These are phyloP conservation scores for Oryza glaberrima DNA, from an alignment of 176 grass and related monocot genomes.

Conservation along the genomic window DNA sequence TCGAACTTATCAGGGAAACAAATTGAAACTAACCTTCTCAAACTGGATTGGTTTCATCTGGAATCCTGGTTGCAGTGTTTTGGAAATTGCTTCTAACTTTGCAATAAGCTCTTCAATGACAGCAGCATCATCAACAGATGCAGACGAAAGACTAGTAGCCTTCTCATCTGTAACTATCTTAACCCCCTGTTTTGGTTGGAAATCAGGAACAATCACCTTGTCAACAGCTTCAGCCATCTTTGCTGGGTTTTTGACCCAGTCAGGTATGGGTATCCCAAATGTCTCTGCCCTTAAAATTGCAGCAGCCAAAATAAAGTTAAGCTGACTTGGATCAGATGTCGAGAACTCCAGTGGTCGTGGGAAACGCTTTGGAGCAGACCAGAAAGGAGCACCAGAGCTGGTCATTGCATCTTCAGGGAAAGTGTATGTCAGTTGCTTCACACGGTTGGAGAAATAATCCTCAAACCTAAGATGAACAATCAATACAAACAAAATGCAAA, in stretches of 20 bases:
- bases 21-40: slow-evolving; percentile 67
- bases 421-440: slow-evolving; percentile 87
- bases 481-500: slow-evolving; percentile 18
- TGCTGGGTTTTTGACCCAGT: slow-evolving; percentile 70
- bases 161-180: slow-evolving; percentile 90
- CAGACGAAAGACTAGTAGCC: slow-evolving; percentile 66
- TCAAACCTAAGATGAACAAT: slow-evolving; percentile 67
- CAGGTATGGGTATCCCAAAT: slow-evolving; percentile 73
- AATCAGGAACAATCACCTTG: slow-evolving; percentile 72
- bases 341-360: slow-evolving; percentile 75
- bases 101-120: slow-evolving; percentile 79
- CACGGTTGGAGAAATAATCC: slow-evolving; percentile 84
- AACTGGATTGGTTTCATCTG: slow-evolving; percentile 91
- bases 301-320: slow-evolving; percentile 71
- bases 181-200: slow-evolving; percentile 75
- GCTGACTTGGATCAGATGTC: slow-evolving; percentile 60
- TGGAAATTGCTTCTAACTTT: slow-evolving; percentile 68
- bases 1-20: slow-evolving; percentile 2
- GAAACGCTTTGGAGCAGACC: slow-evolving; percentile 94
- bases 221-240: slow-evolving; percentile 75
- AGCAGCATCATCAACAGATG: slow-evolving; percentile 78
- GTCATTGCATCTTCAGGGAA: slow-evolving; percentile 86
- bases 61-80: slow-evolving; percentile 66
- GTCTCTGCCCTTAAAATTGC: slow-evolving; percentile 84
- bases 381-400: slow-evolving; percentile 86